Percentiles rank a stretch among this genome's conserved stretches.
phyloP scores from a whole-genome alignment of 305 asterid species.

The Solanum aculeatissimum region DNA sequence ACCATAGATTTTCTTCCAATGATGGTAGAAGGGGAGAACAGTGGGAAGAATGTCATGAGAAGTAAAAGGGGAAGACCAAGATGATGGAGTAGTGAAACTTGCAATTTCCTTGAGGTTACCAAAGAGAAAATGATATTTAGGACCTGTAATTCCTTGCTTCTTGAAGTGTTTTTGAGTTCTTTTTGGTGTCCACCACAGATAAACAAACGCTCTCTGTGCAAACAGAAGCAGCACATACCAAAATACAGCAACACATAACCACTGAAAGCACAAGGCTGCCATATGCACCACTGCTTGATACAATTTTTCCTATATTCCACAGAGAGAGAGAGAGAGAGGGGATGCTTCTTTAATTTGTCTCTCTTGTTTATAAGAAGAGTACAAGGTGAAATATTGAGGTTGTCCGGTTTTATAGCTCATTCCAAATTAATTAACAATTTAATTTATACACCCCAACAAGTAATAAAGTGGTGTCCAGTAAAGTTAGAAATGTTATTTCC shows the following conservation, averaged over 20 bases:
- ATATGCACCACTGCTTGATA: slow-evolving; percentile 5
- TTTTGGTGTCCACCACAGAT: slow-evolving; percentile 80
- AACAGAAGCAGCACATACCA: slow-evolving; percentile 30
- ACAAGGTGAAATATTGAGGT: neutral
- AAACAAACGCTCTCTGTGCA: slow-evolving; percentile 21
- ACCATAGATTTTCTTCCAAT: slow-evolving; percentile 93
- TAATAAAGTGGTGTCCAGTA: neutral
- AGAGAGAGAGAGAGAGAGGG: neutral
- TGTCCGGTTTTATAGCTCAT: neutral
- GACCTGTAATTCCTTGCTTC: slow-evolving; percentile 83
- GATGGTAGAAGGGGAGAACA: slow-evolving; percentile 83
- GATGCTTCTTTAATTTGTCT: neutral
- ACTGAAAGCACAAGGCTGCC: slow-evolving; percentile 20
- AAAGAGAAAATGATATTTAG: slow-evolving; percentile 55
- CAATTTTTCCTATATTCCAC: neutral
- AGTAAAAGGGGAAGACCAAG: slow-evolving; percentile 45
- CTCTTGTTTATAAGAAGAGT: neutral
- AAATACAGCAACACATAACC: slow-evolving; percentile 33
- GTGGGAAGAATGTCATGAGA: slow-evolving; percentile 93
- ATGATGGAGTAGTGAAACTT: slow-evolving; percentile 40
- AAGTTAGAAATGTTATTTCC: neutral
- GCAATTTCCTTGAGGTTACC: slow-evolving; percentile 80
- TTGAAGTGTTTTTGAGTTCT: slow-evolving; percentile 44
- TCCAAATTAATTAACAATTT: neutral
- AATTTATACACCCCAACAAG: neutral